A percentile compares a stretch with the other conserved stretches of the same genome.
These are phyloP conservation scores for Gastroboletus turbinatus DNA, from an alignment of 1,284 basidiomycete species.

Conservation along the genomic window DNA sequence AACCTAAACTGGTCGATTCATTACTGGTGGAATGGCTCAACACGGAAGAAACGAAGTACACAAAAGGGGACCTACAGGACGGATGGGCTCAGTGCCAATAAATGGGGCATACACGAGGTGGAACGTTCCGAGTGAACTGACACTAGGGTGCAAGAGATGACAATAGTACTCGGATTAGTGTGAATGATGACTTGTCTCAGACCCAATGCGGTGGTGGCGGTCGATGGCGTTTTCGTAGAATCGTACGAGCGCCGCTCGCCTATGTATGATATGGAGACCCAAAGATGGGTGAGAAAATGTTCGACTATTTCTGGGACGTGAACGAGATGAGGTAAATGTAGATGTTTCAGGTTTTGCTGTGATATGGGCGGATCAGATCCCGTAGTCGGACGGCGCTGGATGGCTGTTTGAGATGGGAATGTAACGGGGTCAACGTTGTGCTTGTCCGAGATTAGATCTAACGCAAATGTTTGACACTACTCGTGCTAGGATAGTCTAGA, in stretches of 20 bases:
- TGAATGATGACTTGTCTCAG: neutral
- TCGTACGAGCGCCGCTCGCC: neutral
- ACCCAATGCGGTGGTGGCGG: neutral
- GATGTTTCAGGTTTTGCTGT: neutral
- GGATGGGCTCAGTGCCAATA: too few species aligned
- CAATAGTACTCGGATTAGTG: too few species aligned
- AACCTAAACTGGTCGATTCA: too few species aligned
- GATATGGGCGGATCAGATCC: slow-evolving; percentile 2
- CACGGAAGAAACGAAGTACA: too few species aligned
- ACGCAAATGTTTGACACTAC: neutral
- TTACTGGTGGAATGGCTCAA: too few species aligned
- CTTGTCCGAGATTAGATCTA: neutral
- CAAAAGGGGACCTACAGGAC: too few species aligned
- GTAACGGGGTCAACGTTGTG: neutral
- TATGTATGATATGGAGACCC: neutral
- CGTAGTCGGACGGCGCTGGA: neutral
- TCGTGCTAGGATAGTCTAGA: neutral
- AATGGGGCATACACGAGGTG: too few species aligned
- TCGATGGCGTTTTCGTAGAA: neutral
- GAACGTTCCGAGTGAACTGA: too few species aligned
- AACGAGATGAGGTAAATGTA: neutral
- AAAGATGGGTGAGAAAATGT: neutral
- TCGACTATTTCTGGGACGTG: neutral
- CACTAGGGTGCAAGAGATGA: too few species aligned
- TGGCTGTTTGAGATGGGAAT: neutral